Evolutionary conservation across 1,284 basidiomycete genomes (phyloP).

Genomic region (Taiwanofungus camphoratus): DNA sequence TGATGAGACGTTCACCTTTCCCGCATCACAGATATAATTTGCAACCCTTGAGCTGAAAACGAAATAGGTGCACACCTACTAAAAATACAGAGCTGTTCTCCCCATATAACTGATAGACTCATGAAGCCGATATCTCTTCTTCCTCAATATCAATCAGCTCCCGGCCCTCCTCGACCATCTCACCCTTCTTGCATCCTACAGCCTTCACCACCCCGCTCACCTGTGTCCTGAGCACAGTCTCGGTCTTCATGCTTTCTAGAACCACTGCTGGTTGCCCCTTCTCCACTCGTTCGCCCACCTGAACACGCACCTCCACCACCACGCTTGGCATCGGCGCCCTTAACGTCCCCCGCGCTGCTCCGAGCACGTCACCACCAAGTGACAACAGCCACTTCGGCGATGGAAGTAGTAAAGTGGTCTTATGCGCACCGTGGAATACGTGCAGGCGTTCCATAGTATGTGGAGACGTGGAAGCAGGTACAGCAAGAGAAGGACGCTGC

Average conservation of each 20-base stretch:
- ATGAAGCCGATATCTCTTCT: too few relatives aligned
- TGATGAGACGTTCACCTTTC: too few relatives aligned
- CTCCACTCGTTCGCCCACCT: slow-evolving; percentile 71
- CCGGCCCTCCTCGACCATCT: slow-evolving; percentile 85
- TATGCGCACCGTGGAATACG: slow-evolving; percentile 54
- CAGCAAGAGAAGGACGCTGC: slow-evolving; percentile 47
- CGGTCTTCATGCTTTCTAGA: slow-evolving; percentile 95
- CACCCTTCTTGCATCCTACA: slow-evolving; percentile 74
- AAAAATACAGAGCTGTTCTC: too few relatives aligned
- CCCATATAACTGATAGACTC: too few relatives aligned
- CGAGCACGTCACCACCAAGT: slow-evolving; percentile 49
- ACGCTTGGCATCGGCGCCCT: slow-evolving; percentile 87
- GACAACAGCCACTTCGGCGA: slow-evolving; percentile 63
- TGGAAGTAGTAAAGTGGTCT: slow-evolving; percentile 55
- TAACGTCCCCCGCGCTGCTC: slow-evolving; percentile 47
- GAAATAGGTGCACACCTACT: too few relatives aligned
- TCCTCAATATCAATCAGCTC: slow-evolving; percentile 67
- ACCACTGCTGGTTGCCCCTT: slow-evolving; percentile 79
- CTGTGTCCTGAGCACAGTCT: slow-evolving; percentile 77
- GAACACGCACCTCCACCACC: slow-evolving; percentile 81
- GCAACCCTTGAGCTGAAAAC: too few relatives aligned
- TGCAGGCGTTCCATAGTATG: slow-evolving; percentile 65
- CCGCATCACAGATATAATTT: too few relatives aligned
- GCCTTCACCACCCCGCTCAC: slow-evolving; percentile 62
- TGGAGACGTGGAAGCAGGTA: slow-evolving; percentile 44